A percentile compares a stretch with the other conserved stretches of the same genome.
Conservation (phyloP, 2,329 filamentous ascomycete genomes). For the Aspergillus awamori region DNA sequence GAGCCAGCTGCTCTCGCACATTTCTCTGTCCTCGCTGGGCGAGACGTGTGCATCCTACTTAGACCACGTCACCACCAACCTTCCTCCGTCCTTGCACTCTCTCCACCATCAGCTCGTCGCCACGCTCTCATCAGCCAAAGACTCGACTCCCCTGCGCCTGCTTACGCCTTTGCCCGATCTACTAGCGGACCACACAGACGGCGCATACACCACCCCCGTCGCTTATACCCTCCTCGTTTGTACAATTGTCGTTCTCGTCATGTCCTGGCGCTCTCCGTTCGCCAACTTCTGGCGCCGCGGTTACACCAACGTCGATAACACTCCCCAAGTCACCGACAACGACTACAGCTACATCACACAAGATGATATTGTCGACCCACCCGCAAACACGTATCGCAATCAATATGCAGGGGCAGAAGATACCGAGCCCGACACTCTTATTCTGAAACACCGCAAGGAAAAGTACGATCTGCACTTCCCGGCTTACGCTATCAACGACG, state of each 20-base stretch:
- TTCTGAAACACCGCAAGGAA: slow-evolving; percentile 46
- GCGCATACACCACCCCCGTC: slow-evolving; percentile 22
- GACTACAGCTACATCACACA: slow-evolving; percentile 46
- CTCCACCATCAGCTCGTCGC: slow-evolving; percentile 30
- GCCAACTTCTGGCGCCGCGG: slow-evolving; percentile 37
- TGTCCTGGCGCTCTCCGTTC: slow-evolving; percentile 41
- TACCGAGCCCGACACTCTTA: slow-evolving; percentile 46
- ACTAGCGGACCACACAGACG: slow-evolving; percentile 14
- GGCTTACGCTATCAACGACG: slow-evolving; percentile 52
- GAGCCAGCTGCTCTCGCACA: slow-evolving; percentile 42
- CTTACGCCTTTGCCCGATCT: slow-evolving; percentile 27
- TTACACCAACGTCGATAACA: slow-evolving; percentile 28
- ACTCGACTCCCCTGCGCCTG: slow-evolving; percentile 26
- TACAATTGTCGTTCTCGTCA: slow-evolving; percentile 34
- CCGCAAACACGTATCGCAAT: slow-evolving; percentile 19
- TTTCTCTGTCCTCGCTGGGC: slow-evolving; percentile 43
- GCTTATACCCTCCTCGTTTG: slow-evolving; percentile 32
- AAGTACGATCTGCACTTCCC: slow-evolving; percentile 49
- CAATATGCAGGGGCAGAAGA: slow-evolving; percentile 30
- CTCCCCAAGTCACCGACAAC: slow-evolving; percentile 41
- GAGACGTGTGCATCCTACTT: slow-evolving; percentile 46
- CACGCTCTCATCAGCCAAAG: slow-evolving; percentile 26
- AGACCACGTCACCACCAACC: slow-evolving; percentile 36
- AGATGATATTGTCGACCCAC: slow-evolving; percentile 37
- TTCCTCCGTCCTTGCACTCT: slow-evolving; percentile 37